Percentiles rank a stretch among this genome's conserved stretches.
phyloP scores from a whole-genome alignment of 164 flowering plant species.

The Vitis rupestris region DNA sequence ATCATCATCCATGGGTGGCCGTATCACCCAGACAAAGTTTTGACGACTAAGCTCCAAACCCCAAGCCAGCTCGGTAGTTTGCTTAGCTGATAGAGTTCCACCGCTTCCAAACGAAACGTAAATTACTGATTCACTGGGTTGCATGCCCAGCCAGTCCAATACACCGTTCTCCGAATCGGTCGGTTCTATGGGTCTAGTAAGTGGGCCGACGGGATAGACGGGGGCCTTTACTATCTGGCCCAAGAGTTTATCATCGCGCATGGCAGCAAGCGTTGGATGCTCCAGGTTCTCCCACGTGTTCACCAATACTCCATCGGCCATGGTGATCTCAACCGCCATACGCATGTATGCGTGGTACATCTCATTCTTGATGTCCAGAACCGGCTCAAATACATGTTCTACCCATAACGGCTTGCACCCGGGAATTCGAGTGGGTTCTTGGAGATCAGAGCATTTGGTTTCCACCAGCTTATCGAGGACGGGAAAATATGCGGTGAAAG shows the following conservation, averaged over 20 bases:
- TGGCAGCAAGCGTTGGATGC: conserved; percentile 16
- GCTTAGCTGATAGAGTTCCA: conserved; percentile 29
- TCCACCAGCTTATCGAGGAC: conserved; percentile 17
- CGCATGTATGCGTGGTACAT: conserved; percentile 16
- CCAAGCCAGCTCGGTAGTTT: conserved; percentile 36
- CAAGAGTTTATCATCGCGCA: conserved; percentile 16
- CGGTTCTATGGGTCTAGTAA: conserved; percentile 13
- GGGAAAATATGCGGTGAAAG: conserved; percentile 22
- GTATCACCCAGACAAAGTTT: conserved; percentile 44
- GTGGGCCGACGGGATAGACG: conserved; percentile 47
- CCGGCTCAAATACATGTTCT: conserved; percentile 21
- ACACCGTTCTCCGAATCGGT: background rate
- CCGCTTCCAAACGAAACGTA: conserved; percentile 48
- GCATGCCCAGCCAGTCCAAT: conserved; percentile 32
- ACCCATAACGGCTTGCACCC: conserved; percentile 39
- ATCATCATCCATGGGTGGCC: conserved; percentile 24
- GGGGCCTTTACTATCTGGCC: conserved; percentile 9
- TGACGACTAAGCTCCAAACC: conserved; percentile 46
- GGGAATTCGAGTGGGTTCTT: conserved; percentile 28
- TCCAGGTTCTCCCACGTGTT: conserved; percentile 52
- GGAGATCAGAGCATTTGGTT: conserved; percentile 22
- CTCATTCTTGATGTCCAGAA: conserved; percentile 17
- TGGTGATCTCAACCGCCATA: conserved; percentile 11
- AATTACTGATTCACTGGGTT: conserved; percentile 34
- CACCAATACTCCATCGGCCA: conserved; percentile 38